phyloP scores from a whole-genome alignment of 176 grass and related monocot genomes.

The Hyparrhenia diplandra region DNA sequence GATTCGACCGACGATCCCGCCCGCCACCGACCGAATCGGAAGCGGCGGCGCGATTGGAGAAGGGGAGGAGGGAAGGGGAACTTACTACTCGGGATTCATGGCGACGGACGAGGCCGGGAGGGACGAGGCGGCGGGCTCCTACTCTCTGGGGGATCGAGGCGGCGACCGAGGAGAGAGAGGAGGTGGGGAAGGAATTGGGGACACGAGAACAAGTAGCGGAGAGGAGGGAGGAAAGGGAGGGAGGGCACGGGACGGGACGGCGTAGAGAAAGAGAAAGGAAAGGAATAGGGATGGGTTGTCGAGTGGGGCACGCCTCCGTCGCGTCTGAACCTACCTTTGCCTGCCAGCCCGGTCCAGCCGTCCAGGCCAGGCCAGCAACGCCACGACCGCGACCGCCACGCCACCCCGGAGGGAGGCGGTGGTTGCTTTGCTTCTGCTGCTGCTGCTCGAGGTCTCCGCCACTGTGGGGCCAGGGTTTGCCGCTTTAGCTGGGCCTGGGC shows the following conservation, averaged over 20 bases:
- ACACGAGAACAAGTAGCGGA: background rate
- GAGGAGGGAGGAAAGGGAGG: too few relatives aligned
- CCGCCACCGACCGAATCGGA: background rate
- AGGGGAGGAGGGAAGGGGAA: background rate
- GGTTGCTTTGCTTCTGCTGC: background rate
- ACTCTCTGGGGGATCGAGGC: background rate
- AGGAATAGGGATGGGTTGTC: constrained; percentile 9
- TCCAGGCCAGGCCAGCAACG: constrained; percentile 11
- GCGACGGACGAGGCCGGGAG: background rate
- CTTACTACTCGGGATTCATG: constrained; percentile 61
- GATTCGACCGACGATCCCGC: background rate
- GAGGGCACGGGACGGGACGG: constrained; percentile 9
- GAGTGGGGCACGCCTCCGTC: constrained; percentile 39
- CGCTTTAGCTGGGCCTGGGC: background rate
- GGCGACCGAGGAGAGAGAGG: background rate
- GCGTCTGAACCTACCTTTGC: background rate
- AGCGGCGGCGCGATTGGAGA: background rate
- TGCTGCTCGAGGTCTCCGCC: background rate
- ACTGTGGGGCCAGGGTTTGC: background rate
- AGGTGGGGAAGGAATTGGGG: background rate
- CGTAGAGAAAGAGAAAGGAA: background rate
- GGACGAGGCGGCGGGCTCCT: background rate
- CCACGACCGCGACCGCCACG: constrained; percentile 1
- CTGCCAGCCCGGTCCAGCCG: background rate
- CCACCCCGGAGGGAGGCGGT: background rate